Evolutionary conservation across 306 rosid genomes (phyloP).

Genomic region (Inga laurina): DNA sequence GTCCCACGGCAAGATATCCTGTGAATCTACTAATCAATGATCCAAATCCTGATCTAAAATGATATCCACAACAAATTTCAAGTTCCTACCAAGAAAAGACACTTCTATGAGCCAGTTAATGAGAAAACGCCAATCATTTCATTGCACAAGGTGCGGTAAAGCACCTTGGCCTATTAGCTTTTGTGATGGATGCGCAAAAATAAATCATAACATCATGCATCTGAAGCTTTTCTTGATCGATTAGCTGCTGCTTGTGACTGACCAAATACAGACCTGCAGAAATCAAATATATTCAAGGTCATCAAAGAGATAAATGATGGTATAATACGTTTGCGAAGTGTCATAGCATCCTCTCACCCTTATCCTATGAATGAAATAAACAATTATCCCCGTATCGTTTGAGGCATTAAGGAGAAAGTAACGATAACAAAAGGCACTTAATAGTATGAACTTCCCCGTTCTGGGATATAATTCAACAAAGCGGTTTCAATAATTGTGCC

Average conservation of each 20-base stretch:
- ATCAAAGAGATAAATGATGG: conserved; percentile 17
- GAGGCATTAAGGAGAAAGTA: background rate
- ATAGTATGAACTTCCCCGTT: too few relatives aligned
- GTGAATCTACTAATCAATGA: conserved; percentile 12
- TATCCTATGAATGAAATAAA: background rate
- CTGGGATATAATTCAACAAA: too few relatives aligned
- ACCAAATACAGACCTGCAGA: conserved; percentile 81
- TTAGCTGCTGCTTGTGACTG: conserved; percentile 53
- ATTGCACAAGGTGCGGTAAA: background rate
- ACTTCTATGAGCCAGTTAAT: background rate
- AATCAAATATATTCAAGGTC: conserved; percentile 25
- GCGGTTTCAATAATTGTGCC: too few relatives aligned
- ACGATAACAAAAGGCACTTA: too few relatives aligned
- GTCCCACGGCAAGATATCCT: background rate
- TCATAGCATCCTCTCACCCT: background rate
- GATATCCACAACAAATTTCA: conserved; percentile 20
- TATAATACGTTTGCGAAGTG: background rate
- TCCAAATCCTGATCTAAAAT: conserved; percentile 12
- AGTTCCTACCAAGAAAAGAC: conserved; percentile 22
- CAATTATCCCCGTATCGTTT: too few relatives aligned
- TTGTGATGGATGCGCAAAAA: conserved; percentile 20
- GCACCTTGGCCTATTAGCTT: conserved; percentile 12
- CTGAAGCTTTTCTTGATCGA: conserved; percentile 65
- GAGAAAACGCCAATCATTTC: conserved; percentile 7
- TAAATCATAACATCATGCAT: conserved; percentile 34